Percentiles rank a stretch among this genome's conserved stretches.
Evolutionary conservation across 352 stramenopile genomes (phyloP).

Genomic region (Stramenopiles sp.): DNA sequence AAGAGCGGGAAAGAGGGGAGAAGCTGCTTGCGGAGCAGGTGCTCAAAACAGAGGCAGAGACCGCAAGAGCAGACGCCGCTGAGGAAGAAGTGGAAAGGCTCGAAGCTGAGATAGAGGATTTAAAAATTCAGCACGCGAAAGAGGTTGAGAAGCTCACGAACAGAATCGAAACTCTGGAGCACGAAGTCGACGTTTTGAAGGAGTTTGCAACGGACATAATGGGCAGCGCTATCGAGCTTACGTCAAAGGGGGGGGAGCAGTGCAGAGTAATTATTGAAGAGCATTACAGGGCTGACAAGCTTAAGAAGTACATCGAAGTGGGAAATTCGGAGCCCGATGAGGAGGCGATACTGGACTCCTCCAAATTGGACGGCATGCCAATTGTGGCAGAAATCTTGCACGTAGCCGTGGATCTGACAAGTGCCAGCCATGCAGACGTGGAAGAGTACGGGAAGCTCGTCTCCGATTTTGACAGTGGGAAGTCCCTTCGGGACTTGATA

Average conservation of each 20-base stretch:
- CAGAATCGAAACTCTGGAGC: not conserved
- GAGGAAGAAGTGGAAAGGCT: not conserved
- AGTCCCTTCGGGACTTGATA: not conserved
- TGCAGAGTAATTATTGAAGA: not conserved
- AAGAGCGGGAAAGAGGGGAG: not conserved
- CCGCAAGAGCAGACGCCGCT: too few relatives aligned
- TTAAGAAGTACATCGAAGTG: not conserved
- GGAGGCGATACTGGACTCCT: not conserved
- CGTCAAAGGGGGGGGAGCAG: not conserved
- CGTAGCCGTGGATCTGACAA: not conserved
- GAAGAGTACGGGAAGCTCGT: not conserved
- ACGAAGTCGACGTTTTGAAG: not conserved
- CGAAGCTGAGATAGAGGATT: not conserved
- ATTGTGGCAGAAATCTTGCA: not conserved
- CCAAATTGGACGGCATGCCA: not conserved
- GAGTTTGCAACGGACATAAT: not conserved
- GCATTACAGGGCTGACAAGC: not conserved
- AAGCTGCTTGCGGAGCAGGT: not conserved
- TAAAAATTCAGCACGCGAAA: not conserved
- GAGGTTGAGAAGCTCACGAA: not conserved
- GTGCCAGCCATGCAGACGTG: not conserved
- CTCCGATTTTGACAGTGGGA: not conserved
- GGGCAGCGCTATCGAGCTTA: not conserved
- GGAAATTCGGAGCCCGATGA: not conserved
- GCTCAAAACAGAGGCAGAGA: not conserved